A percentile compares a stretch with the other conserved stretches of the same genome.
Conservation (phyloP, 2,329 filamentous ascomycete genomes). For the Xylariaceae sp. region DNA sequence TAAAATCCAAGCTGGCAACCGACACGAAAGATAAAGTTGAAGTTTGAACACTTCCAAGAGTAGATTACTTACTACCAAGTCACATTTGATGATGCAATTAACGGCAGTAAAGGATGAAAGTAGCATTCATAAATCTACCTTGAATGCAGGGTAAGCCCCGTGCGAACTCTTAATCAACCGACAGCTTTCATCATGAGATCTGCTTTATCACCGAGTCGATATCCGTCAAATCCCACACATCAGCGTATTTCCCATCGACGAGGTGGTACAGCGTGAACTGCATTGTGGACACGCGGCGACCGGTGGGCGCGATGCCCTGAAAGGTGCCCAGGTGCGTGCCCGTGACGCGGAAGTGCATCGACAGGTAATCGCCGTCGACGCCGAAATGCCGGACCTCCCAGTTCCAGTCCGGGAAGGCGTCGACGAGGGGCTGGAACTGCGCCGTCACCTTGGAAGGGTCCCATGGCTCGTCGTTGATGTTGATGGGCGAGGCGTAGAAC, state of each 20-base stretch:
- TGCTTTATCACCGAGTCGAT: conserved; percentile 3
- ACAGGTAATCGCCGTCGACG: conserved; percentile 7
- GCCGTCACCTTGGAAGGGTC: background rate
- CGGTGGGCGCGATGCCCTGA: conserved; percentile 1
- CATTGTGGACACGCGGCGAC: conserved; percentile 3
- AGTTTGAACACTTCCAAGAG: too few species aligned
- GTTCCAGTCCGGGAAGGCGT: conserved; percentile 2
- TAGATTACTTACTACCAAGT: too few species aligned
- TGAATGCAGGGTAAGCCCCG: too few species aligned
- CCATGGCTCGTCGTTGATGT: conserved; percentile 1
- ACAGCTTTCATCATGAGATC: background rate
- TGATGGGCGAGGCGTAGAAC: conserved; percentile 4
- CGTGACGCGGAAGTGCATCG: conserved; percentile 2
- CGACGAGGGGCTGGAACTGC: background rate
- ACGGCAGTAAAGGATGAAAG: too few species aligned
- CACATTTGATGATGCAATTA: too few species aligned
- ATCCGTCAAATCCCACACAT: conserved; percentile 5
- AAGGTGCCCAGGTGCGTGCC: conserved; percentile 4
- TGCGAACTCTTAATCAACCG: too few species aligned
- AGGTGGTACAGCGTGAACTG: conserved; percentile 10
- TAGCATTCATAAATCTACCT: background rate
- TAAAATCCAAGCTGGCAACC: too few species aligned
- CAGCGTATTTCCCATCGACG: conserved; percentile 6
- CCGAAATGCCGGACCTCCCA: conserved; percentile 7
- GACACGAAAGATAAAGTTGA: too few species aligned